phyloP scores from a whole-genome alignment of 345 rosid species.

The Brassica carinata region DNA sequence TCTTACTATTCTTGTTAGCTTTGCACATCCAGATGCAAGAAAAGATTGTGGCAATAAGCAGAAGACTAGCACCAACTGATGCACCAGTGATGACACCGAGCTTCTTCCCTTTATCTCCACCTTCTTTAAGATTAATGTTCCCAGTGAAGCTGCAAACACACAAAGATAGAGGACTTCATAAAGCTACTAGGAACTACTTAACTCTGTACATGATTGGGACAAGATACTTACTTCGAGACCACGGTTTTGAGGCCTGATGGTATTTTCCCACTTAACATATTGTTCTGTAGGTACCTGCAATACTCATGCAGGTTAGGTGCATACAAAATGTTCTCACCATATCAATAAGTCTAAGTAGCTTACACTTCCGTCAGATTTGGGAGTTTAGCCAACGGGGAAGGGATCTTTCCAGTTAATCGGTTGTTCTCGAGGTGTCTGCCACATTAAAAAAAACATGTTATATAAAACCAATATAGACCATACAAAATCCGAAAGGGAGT shows the following conservation, averaged over 20 bases:
- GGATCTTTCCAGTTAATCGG: slow-evolving; percentile 77
- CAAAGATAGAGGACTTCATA: background rate
- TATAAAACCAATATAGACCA: slow-evolving; percentile 13
- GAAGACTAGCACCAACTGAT: slow-evolving; percentile 72
- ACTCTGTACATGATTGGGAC: background rate
- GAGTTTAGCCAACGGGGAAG: slow-evolving; percentile 65
- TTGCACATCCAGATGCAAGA: slow-evolving; percentile 59
- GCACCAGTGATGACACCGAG: slow-evolving; percentile 59
- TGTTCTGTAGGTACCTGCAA: slow-evolving; percentile 88
- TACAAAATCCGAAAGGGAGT: background rate
- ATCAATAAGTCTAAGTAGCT: slow-evolving; percentile 44
- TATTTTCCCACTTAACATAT: slow-evolving; percentile 72
- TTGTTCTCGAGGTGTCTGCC: slow-evolving; percentile 95
- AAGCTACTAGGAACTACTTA: slow-evolving; percentile 7
- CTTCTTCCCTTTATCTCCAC: slow-evolving; percentile 50
- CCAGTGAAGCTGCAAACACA: slow-evolving; percentile 65
- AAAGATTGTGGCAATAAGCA: slow-evolving; percentile 61
- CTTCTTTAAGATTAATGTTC: slow-evolving; percentile 58
- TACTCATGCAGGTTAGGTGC: slow-evolving; percentile 33
- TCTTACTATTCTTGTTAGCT: slow-evolving; percentile 49
- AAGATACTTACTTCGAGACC: slow-evolving; percentile 64
- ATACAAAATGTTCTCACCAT: background rate
- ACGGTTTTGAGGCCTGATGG: slow-evolving; percentile 63
- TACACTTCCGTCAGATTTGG: slow-evolving; percentile 92
- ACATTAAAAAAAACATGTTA: slow-evolving; percentile 33